Conservation (phyloP, 352 stramenopile genomes). For the Globisporangium viniferum region DNA sequence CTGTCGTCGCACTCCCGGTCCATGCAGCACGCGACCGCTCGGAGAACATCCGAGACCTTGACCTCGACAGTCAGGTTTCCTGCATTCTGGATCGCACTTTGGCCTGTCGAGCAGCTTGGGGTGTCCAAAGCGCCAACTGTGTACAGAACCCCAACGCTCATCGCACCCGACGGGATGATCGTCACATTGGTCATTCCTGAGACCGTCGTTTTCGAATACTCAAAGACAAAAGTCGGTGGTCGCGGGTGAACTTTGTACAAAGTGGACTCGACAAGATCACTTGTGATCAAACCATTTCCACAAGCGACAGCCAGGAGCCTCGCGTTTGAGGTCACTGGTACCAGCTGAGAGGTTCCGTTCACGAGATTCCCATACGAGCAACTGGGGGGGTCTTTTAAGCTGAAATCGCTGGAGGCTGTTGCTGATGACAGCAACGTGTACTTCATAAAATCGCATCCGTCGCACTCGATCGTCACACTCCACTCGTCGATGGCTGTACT, state of each 20-base stretch:
- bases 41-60: constrained; percentile 44
- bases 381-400: constrained; percentile 23
- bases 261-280: constrained; percentile 24
- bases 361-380: constrained; percentile 36
- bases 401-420: background rate
- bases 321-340: constrained; percentile 35
- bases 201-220: constrained; percentile 32
- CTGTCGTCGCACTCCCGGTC: constrained; percentile 28
- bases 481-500: constrained; percentile 36
- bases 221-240: constrained; percentile 32
- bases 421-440: constrained; percentile 29
- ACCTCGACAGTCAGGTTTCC: constrained; percentile 21
- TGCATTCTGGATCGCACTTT: constrained; percentile 4
- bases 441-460: constrained; percentile 45
- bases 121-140: constrained; percentile 15
- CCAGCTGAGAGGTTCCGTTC: constrained; percentile 8
- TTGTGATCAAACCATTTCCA: constrained; percentile 30
- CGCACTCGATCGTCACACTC: constrained; percentile 31
- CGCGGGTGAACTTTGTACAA: constrained; percentile 35
- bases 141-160: constrained; percentile 28
- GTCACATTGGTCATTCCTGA: constrained; percentile 46
- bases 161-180: constrained; percentile 21
- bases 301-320: constrained; percentile 46
- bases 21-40: constrained; percentile 49
- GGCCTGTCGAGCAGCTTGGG: background rate